Conservation (phyloP, 2,329 filamentous ascomycete species). For the Diaporthe humulicola region DNA sequence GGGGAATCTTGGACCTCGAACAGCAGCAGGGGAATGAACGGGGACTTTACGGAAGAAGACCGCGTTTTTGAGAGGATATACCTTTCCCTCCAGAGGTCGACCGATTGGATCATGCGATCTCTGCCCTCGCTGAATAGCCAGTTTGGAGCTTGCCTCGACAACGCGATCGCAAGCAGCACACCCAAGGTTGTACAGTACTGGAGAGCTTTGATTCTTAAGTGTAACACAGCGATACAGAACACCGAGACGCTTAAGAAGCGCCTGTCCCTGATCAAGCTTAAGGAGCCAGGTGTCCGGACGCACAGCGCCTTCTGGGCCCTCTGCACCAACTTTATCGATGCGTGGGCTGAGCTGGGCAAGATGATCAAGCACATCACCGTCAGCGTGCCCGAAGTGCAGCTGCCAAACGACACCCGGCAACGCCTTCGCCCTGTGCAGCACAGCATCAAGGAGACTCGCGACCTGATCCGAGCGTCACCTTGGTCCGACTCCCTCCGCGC, state of each 20-base stretch:
- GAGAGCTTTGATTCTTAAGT: constrained; percentile 79
- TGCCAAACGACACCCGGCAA: constrained; percentile 77
- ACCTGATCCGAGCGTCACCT: constrained; percentile 74
- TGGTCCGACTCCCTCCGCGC: constrained; percentile 61
- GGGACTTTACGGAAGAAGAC: constrained; percentile 82
- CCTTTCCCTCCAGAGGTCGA: constrained; percentile 78
- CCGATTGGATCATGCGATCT: constrained; percentile 78
- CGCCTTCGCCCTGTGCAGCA: constrained; percentile 86
- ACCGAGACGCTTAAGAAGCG: constrained; percentile 79
- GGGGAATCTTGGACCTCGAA: constrained; percentile 80
- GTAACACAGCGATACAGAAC: constrained; percentile 77
- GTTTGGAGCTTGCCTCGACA: constrained; percentile 73
- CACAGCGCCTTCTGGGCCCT: constrained; percentile 75
- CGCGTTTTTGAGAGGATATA: constrained; percentile 86
- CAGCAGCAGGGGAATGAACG: constrained; percentile 64
- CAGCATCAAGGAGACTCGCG: constrained; percentile 83
- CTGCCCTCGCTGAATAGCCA: constrained; percentile 79
- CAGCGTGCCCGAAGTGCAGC: constrained; percentile 62
- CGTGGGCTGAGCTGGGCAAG: constrained; percentile 76
- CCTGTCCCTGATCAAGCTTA: constrained; percentile 85
- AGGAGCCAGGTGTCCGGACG: constrained; percentile 81
- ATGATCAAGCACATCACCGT: constrained; percentile 64
- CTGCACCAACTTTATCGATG: constrained; percentile 80
- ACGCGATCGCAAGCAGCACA: constrained; percentile 71
- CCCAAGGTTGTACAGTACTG: constrained; percentile 74